Base-by-base conservation (phyloP, 2,329 filamentous ascomycete species). In the Remersonia thermophila region DNA sequence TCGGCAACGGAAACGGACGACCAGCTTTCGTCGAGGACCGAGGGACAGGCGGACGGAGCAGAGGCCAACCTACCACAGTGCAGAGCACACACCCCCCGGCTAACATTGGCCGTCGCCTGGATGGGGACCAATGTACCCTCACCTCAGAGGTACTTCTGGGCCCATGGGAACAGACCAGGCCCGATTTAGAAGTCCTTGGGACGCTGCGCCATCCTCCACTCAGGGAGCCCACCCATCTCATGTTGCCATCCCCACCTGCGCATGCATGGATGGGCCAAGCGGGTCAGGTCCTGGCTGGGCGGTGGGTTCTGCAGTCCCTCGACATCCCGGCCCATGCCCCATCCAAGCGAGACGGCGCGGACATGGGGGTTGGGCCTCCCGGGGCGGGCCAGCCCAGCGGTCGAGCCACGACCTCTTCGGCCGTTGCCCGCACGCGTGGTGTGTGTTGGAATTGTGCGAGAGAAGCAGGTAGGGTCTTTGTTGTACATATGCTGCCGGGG, bases 301-400 rank as follows among this genome's bases (percentile, higher is more conserved):
- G 25, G 38, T 37, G 44, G 44, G 40, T 42, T 38, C 28, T 35
- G 31, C 5, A 15, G 35, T 37, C 41, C n/a, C n/a, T n/a, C n/a
- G n/a, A n/a, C n/a, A n/a, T n/a, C n/a, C 32, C 35, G 35, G 32
- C 27, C 35, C 49, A 46, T 47, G 47, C 47, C 53, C 63, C 59
- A 54, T 57, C 61, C 56, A 61, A 65, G 64, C 69, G 65, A 71
- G 66, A 69, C 27, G 27, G 25, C n/a, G 10, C 25, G n/a, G n/a
- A n/a, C 20, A 23, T 23, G 20, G 20, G 20, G 27, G 12, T 29
- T n/a, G 12, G 8, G 12, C 4, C 27, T 15, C 27, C 65, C 36
- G 33, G 25, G 30, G 20, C 32, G 28, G 33, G 33, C 25, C 66
- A 53, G 58, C 60, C 60, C 60, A 59, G 58, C 57, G 52, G 53